These are phyloP conservation scores for Syzygium syzygioides DNA, from an alignment of 441 rosid genomes.

Conservation along the genomic window DNA sequence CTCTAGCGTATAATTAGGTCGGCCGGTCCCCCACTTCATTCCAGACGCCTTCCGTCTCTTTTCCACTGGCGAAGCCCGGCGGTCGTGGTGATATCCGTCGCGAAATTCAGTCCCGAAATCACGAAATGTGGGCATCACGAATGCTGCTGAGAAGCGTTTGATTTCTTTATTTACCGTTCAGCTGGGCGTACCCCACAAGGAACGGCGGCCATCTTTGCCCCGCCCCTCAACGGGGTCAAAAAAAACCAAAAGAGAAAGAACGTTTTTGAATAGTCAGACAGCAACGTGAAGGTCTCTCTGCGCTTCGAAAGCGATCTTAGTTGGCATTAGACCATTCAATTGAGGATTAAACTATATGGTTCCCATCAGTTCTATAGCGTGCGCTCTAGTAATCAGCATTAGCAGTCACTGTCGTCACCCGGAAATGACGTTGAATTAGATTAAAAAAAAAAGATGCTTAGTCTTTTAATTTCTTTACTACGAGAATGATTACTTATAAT, in stretches of 20 bases:
- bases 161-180: not conserved
- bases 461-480: not conserved
- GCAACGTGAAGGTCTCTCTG: not conserved
- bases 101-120: not conserved
- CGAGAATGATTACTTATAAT: not conserved
- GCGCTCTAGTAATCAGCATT: not conserved
- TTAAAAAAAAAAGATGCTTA: not conserved
- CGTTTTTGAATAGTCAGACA: not conserved
- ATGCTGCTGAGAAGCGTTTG: not conserved
- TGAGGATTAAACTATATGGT: not conserved
- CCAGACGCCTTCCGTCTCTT: not conserved
- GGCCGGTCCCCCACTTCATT: not conserved
- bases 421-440: not conserved
- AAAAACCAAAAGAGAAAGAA: not conserved
- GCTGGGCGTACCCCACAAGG: not conserved
- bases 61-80: not conserved
- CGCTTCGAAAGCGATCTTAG: not conserved
- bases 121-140: not conserved
- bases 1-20: not conserved
- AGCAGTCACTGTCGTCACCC: not conserved
- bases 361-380: not conserved
- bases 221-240: not conserved
- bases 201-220: not conserved
- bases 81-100: not conserved
- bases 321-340: not conserved